Percentiles rank a stretch among this genome's conserved stretches.
Conservation (phyloP, 352 stramenopile genomes). For the Pythium phragmitis region DNA sequence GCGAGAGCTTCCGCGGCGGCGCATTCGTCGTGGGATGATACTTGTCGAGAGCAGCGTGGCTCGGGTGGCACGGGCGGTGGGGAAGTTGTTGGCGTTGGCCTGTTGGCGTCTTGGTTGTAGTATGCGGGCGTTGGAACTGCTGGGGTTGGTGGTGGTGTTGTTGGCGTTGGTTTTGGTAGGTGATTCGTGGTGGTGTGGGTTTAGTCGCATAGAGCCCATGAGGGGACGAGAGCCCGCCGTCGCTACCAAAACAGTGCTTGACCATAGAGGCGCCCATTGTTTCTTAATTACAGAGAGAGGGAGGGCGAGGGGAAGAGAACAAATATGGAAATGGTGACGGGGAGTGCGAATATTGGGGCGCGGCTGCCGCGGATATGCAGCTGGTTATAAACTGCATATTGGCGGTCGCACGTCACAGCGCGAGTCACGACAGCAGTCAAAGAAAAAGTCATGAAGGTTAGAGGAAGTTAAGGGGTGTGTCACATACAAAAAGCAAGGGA, state of each 20-base stretch:
- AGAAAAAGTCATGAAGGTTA: slow-evolving; percentile 6
- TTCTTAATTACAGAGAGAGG: neutral
- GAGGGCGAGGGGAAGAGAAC: neutral
- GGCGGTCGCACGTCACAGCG: slow-evolving; percentile 16
- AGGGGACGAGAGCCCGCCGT: slow-evolving; percentile 2
- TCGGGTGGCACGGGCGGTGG: slow-evolving; percentile 11
- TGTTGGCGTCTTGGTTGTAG: slow-evolving; percentile 5
- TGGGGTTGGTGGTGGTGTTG: slow-evolving; percentile 7
- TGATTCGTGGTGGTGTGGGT: neutral
- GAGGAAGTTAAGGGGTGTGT: slow-evolving; percentile 17
- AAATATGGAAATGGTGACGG: neutral
- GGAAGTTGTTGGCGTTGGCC: slow-evolving; percentile 6
- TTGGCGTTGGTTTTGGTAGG: slow-evolving; percentile 2
- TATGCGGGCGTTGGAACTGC: neutral
- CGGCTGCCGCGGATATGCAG: neutral
- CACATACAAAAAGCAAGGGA: slow-evolving; percentile 14
- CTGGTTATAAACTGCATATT: slow-evolving; percentile 1
- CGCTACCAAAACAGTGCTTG: slow-evolving; percentile 34
- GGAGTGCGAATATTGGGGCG: neutral
- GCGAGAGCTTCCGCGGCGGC: slow-evolving; percentile 12
- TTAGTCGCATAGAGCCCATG: neutral
- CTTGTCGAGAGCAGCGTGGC: slow-evolving; percentile 9
- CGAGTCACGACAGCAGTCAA: slow-evolving; percentile 6
- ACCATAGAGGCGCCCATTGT: slow-evolving; percentile 39
- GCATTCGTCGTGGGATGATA: slow-evolving; percentile 8